Conservation (phyloP, 1,139 yeast species). For the Blastobotrys raffinosifermentans region DNA sequence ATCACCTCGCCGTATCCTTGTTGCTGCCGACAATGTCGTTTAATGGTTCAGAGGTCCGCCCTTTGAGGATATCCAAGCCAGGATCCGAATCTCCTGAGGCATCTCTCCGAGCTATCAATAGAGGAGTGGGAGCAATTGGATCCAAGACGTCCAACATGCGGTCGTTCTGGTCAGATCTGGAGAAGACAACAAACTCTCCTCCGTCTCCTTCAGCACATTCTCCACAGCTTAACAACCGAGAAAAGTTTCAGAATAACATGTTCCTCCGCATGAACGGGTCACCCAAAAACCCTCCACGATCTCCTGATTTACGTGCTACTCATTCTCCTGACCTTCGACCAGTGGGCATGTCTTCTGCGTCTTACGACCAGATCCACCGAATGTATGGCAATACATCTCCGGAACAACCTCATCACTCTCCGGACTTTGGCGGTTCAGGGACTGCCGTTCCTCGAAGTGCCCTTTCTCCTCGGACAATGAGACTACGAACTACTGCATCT, state of each 20-base stretch:
- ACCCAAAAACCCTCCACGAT: background rate
- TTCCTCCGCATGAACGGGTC: slow-evolving; percentile 19
- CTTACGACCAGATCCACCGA: slow-evolving; percentile 2
- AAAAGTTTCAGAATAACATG: slow-evolving; percentile 17
- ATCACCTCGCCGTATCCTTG: no score
- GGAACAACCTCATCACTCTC: background rate
- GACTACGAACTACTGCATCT: no score
- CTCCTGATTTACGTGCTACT: background rate
- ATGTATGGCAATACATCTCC: background rate
- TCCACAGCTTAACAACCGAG: slow-evolving; percentile 5
- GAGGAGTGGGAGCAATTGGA: slow-evolving; percentile 12
- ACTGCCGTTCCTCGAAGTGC: background rate
- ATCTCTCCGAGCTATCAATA: background rate
- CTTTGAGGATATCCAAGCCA: background rate
- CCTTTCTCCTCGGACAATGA: background rate
- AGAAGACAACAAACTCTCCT: slow-evolving; percentile 17
- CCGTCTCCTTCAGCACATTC: slow-evolving; percentile 4
- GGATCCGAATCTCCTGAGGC: background rate
- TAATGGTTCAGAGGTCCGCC: background rate
- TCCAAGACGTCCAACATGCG: slow-evolving; percentile 25
- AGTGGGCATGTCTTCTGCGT: background rate
- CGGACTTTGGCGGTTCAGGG: background rate
- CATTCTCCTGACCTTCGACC: slow-evolving; percentile 1
- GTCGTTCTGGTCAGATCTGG: slow-evolving; percentile 29
- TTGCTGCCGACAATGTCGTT: slow-evolving; percentile 1